Evolutionary conservation across 176 grass and related monocot genomes (phyloP), one percentile per base, ranked within the genome.

Genomic region (Paspalum vaginatum): DNA sequence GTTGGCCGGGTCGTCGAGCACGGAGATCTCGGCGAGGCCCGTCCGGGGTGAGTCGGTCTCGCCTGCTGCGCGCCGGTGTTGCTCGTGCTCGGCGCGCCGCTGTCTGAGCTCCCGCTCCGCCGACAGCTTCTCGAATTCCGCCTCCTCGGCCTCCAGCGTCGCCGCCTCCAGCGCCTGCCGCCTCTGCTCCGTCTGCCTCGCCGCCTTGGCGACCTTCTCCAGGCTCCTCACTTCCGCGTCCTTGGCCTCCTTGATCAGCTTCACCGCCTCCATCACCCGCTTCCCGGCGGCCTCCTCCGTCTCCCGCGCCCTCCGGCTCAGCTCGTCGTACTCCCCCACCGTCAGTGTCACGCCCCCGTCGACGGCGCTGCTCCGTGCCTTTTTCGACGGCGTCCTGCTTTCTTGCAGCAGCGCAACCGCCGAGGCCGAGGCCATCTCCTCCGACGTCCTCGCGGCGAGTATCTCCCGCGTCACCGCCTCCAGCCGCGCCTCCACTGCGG

Each of bases 71-170:
- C 52, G 86, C 50, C 78, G 76, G n/a, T n/a, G n/a, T 50, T 32
- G 76, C 60, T 94, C 85, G 24, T 81, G 67, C 39, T 88, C 73
- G 14, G 85, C 89, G 61, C 64, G 90, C 89, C 85, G 86, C 38
- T 68, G 58, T 72, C 87, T 72, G 25, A 97, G 74, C 81, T 97
- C 90, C 37, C 86, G 76, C 63, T 97, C 91, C 46, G 42, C 87
- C 58, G 83, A 27, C 12, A 65, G 51, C 83, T 82, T 89, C 1
- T 14, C 18, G 51, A 82, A 66, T 83, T 86, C 83, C 0, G 82
- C 87, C 55, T 85, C 85, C 61, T 97, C 89, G 3, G 75, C 84
- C 71, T 94, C 90, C 61, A 76, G 50, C 11, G 68, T 76, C 7
- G 89, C 87, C 9, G 85, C 68, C 41, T 41, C 51, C 27, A 97